Conservation (phyloP, 371 early-diverging fungal genomes). For the Phascolomyces articulosus region DNA sequence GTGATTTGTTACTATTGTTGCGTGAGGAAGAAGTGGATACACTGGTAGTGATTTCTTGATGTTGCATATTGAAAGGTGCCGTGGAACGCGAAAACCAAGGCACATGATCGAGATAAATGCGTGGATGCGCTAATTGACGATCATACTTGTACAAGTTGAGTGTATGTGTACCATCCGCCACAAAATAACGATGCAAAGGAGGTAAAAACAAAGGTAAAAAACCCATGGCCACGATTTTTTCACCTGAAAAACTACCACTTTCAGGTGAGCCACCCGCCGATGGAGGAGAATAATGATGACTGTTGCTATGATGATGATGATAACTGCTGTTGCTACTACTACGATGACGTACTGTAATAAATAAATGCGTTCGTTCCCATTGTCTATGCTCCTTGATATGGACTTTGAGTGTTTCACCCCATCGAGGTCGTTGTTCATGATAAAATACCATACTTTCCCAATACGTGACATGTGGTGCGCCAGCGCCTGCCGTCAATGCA, state of each 20-base stretch:
- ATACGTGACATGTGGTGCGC: slow-evolving; percentile 36
- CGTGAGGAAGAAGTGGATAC: too few relatives aligned
- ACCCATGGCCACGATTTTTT: slow-evolving; percentile 54
- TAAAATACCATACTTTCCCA: slow-evolving; percentile 72
- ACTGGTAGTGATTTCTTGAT: slow-evolving; percentile 5
- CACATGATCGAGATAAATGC: slow-evolving; percentile 47
- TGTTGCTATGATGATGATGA: neutral
- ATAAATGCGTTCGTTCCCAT: slow-evolving; percentile 65
- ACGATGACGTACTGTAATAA: slow-evolving; percentile 61
- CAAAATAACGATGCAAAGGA: slow-evolving; percentile 56
- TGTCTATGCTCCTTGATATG: slow-evolving; percentile 48
- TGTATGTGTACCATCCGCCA: slow-evolving; percentile 65
- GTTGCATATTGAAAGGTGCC: slow-evolving; percentile 38
- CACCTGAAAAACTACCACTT: slow-evolving; percentile 11
- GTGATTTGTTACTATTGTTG: too few relatives aligned
- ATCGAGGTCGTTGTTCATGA: slow-evolving; percentile 66
- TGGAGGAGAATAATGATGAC: neutral
- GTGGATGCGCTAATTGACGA: slow-evolving; percentile 37
- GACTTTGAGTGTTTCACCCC: slow-evolving; percentile 71
- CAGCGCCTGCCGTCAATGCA: slow-evolving; percentile 62
- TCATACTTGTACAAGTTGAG: slow-evolving; percentile 73
- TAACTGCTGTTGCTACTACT: slow-evolving; percentile 27
- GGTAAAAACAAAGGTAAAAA: slow-evolving; percentile 68
- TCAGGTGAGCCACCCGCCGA: neutral
- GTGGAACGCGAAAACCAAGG: slow-evolving; percentile 45